Conservation (phyloP, 164 flowering plant genomes). For the Akebia trifoliata region DNA sequence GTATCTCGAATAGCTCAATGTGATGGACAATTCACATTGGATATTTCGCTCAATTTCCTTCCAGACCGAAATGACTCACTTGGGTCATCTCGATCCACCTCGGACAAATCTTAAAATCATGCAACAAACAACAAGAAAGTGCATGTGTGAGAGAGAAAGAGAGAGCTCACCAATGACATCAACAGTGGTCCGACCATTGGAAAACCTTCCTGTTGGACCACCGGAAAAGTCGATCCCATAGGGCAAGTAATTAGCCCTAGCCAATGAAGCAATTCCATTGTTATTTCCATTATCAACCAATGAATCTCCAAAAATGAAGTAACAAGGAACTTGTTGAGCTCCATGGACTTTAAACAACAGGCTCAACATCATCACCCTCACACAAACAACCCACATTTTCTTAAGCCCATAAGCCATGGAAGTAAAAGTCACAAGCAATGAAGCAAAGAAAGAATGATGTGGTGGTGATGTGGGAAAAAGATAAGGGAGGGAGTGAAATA, state of each 20-base stretch:
- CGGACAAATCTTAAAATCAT: too few relatives aligned
- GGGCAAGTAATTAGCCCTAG: slow-evolving; percentile 60
- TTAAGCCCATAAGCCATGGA: background rate
- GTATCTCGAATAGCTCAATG: too few relatives aligned
- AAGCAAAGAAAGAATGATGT: background rate
- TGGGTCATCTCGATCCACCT: too few relatives aligned
- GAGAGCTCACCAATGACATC: slow-evolving; percentile 52
- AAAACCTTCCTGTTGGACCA: slow-evolving; percentile 53
- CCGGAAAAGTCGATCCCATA: slow-evolving; percentile 68
- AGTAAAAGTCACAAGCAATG: background rate
- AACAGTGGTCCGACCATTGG: slow-evolving; percentile 37
- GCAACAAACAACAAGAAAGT: too few relatives aligned
- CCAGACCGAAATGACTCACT: too few relatives aligned
- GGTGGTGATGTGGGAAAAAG: slow-evolving; percentile 8
- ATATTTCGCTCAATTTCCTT: too few relatives aligned
- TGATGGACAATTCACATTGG: too few relatives aligned
- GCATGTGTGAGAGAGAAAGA: background rate
- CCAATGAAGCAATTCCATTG: slow-evolving; percentile 48
- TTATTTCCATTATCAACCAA: slow-evolving; percentile 81
- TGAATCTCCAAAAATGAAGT: slow-evolving; percentile 81
- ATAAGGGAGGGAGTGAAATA: background rate
- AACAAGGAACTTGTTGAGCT: slow-evolving; percentile 55
- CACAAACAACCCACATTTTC: slow-evolving; percentile 6
- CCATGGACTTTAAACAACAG: slow-evolving; percentile 6
- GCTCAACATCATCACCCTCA: background rate